A percentile compares a stretch with the other conserved stretches of the same genome.
Evolutionary conservation across 2,329 filamentous ascomycete genomes (phyloP).

Genomic region (Verticillium longisporum): DNA sequence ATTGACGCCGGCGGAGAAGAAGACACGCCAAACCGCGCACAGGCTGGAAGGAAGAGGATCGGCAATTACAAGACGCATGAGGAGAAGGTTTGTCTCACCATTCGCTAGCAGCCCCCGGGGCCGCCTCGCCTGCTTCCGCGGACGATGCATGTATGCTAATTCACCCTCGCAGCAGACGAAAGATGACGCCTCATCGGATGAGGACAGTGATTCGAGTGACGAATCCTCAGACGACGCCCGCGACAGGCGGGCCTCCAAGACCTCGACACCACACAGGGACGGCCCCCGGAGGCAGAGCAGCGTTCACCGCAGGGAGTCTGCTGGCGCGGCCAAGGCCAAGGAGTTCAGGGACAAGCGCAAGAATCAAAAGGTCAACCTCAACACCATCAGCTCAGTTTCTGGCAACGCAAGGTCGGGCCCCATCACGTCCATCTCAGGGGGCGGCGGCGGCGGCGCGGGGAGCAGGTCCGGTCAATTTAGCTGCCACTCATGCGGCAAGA

Average conservation of each 20-base stretch:
- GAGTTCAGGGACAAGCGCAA: slow-evolving; percentile 52
- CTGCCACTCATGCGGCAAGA: slow-evolving; percentile 56
- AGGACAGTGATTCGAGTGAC: slow-evolving; percentile 18
- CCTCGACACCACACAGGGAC: slow-evolving; percentile 5
- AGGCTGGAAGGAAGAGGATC: slow-evolving; percentile 28
- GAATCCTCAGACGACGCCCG: slow-evolving; percentile 15
- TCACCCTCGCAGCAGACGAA: background rate
- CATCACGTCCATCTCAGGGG: background rate
- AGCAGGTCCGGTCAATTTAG: slow-evolving; percentile 21
- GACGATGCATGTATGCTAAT: background rate
- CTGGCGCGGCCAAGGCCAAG: slow-evolving; percentile 37
- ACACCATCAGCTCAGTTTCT: slow-evolving; percentile 56
- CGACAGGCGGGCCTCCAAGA: slow-evolving; percentile 5
- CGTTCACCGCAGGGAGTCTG: slow-evolving; percentile 20
- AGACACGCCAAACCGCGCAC: slow-evolving; percentile 19
- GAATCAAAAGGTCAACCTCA: slow-evolving; percentile 62
- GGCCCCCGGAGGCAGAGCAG: slow-evolving; percentile 18
- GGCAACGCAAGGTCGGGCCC: slow-evolving; percentile 8
- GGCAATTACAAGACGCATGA: slow-evolving; percentile 19
- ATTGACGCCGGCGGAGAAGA: slow-evolving; percentile 30
- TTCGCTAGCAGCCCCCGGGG: background rate
- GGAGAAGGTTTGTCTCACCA: slow-evolving; percentile 17
- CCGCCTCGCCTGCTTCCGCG: background rate
- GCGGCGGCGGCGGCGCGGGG: background rate
- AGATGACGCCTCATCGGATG: slow-evolving; percentile 7